These are phyloP conservation scores for Rickenella mellea DNA, from an alignment of 768 basidiomycete species.

Conservation along the genomic window DNA sequence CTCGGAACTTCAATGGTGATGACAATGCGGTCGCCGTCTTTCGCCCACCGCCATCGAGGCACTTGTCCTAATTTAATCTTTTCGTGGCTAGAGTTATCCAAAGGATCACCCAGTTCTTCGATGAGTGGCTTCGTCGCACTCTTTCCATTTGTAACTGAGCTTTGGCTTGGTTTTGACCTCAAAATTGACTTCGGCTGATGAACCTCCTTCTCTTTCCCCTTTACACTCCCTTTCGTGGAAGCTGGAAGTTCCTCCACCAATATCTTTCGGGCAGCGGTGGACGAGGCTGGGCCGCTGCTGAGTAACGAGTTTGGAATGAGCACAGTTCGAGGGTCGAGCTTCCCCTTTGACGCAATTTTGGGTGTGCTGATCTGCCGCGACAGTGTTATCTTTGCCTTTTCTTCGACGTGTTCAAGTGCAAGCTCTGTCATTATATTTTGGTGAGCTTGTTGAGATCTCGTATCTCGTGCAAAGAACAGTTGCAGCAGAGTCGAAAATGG, in stretches of 20 bases:
- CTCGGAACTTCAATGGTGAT: slow-evolving; percentile 46
- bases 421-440: slow-evolving; percentile 36
- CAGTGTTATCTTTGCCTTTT: slow-evolving; percentile 45
- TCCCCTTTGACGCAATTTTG: slow-evolving; percentile 74
- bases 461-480: background rate
- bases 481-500: background rate
- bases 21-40: slow-evolving; percentile 29
- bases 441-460: background rate
- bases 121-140: slow-evolving; percentile 32
- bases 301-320: slow-evolving; percentile 38
- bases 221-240: background rate
- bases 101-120: slow-evolving; percentile 28
- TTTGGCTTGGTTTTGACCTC: background rate
- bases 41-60: slow-evolving; percentile 47
- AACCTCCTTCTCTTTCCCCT: background rate
- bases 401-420: slow-evolving; percentile 58
- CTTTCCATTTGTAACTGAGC: slow-evolving; percentile 9
- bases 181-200: background rate
- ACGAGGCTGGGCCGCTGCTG: slow-evolving; percentile 16
- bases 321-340: slow-evolving; percentile 46
- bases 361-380: slow-evolving; percentile 65
- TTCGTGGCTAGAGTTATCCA: slow-evolving; percentile 7
- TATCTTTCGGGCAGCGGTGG: slow-evolving; percentile 5
- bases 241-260: background rate
- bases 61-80: slow-evolving; percentile 6